phyloP scores from a whole-genome alignment of 1,284 basidiomycete genomes.

The Cryptococcus depauperatus region DNA sequence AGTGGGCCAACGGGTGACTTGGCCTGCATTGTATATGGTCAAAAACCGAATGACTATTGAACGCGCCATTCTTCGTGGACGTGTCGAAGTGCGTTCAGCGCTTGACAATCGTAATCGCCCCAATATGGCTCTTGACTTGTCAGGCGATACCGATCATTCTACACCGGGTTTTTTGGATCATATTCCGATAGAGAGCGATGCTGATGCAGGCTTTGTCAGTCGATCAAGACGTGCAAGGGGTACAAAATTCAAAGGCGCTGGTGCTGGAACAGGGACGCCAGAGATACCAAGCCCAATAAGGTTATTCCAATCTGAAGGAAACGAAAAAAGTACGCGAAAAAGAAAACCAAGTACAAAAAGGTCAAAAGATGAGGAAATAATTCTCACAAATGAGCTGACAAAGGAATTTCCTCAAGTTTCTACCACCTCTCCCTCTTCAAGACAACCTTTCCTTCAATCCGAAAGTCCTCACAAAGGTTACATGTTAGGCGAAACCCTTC shows the following conservation, averaged over 20 bases:
- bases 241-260: not conserved
- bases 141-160: slow-evolving; percentile 2
- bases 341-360: slow-evolving; percentile 1
- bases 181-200: slow-evolving; percentile 45
- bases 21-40: slow-evolving; percentile 93
- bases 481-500: slow-evolving; percentile 24
- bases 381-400: no score
- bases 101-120: slow-evolving; percentile 36
- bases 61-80: slow-evolving; percentile 70
- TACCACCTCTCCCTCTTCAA: no score
- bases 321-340: slow-evolving; percentile 2
- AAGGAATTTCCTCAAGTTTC: not conserved
- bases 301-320: slow-evolving; percentile 8
- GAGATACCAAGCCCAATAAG: slow-evolving; percentile 2
- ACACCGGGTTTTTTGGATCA: slow-evolving; percentile 7
- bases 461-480: slow-evolving; percentile 4
- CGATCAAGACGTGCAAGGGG: slow-evolving; percentile 13
- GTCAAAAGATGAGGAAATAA: no score
- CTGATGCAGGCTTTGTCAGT: slow-evolving; percentile 41
- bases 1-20: slow-evolving; percentile 83
- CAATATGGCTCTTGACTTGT: slow-evolving; percentile 21
- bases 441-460: not conserved
- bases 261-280: not conserved
- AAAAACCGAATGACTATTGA: slow-evolving; percentile 60
- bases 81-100: slow-evolving; percentile 60